Base-by-base conservation (phyloP, 257 asterid genomes). In the Jasminum sambac region DNA sequence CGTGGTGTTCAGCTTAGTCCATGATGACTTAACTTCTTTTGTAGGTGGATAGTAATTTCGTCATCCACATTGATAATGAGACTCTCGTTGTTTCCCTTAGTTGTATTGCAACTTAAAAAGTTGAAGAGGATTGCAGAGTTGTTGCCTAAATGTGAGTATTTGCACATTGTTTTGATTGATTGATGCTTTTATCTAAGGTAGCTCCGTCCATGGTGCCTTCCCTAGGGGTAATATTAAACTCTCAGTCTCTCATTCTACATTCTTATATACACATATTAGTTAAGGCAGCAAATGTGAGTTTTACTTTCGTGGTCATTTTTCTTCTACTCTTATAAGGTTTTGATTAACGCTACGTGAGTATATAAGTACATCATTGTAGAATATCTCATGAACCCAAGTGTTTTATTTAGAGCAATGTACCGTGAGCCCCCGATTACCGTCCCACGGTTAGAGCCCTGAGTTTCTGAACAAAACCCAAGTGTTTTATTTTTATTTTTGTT, bases 21-120 rank as follows among this genome's bases (percentile, higher is more conserved):
- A 43, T 60, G 41, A 66, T 23, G 30, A 69, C 71, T 57, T 72
- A 50, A 64, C 61, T 52, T 71, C 71, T 72, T 61, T 44, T 80
- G 85, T 76, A 91, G 99, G 98, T 95, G 99, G 99, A 30, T 88
- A 57, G 73, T 87, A 65, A 91, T 95, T 55, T 86, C 88, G 19
- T 84, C 95, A 1, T 90, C 95, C 61, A 83, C 97, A 0, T 66
- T 95, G 77, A 88, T 86, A 13, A 71, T 87, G 84, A 82, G 98
- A 74, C 85, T 91, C 63, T 71, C 83, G 48, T 42, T 95, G 67
- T 81, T 88, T 80, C 96, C 97, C 65, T 46, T 87, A 30, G 71
- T 77, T 12, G 82, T 95, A 24, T 65, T 89, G 83, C 99, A 94
- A 73, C 95, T 91, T 52, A 84, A 71, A 72, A 94, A 94, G 66